Evolutionary conservation across 768 basidiomycete genomes (phyloP), one percentile per base, ranked within the genome.

Genomic region (Suillus weaverae): DNA sequence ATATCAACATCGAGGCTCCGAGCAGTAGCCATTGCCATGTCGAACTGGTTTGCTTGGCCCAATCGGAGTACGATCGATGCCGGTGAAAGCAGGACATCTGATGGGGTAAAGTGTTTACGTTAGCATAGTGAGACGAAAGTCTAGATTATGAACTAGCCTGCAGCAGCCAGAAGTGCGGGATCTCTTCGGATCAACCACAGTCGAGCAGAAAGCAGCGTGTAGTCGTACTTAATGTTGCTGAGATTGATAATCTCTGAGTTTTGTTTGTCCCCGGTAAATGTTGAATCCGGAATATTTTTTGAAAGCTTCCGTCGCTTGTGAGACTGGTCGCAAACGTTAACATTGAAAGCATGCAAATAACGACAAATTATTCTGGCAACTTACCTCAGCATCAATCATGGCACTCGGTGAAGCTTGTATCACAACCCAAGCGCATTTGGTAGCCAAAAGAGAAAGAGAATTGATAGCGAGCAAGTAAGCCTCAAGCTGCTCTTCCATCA

Each of bases 391-490:
- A 69, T 79, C 82, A 54, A 77, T 72, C 62, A 78, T 75, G 51
- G 78, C 73, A 63, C 86, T 83, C 61, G 83, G 73, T 39, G 87
- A 72, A 11, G 80, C 76, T 59, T 86, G 89, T 62, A 95, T 79
- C 33, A 91, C 80, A 33, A 97, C 81, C 94, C 95, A 99, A 14
- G 93, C 90, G 67, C 87, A 88, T 71, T 89, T 89, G 67, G 82
- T 81, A 70, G 95, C 91, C 44, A 95, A 85, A 66, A 99, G 81
- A 22, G 90, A 86, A 54, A 99, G 81, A 5, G 94, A 89, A 73
- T 97, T 97, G 73, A 96, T 91, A 33, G 95, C 91, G 48, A 96
- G 87, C 57, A 89, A 84, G 70, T 93, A 90, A 16, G 94, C 91
- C 70, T 95, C 88, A 38, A 89, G 77, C 73, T 89, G 93, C 70